Percentiles rank a stretch among this genome's conserved stretches.
phyloP scores from a whole-genome alignment of 2,329 filamentous ascomycete species.

The Verticillium klebahnii region DNA sequence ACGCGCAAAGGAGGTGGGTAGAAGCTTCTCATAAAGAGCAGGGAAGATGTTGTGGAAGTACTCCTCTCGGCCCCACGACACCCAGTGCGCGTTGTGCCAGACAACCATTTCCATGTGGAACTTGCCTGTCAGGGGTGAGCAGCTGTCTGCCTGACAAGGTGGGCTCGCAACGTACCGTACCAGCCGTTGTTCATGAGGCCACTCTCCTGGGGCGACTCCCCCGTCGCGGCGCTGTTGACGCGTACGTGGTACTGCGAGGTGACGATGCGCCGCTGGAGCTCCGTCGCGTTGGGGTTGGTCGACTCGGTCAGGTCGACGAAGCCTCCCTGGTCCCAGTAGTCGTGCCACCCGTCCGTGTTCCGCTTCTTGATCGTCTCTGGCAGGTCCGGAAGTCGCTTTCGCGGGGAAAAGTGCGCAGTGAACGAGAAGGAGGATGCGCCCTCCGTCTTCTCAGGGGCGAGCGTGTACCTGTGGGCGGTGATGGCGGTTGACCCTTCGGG shows the following conservation, averaged over 20 bases:
- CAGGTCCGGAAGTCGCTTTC: conserved; percentile 15
- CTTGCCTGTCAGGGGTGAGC: conserved; percentile 24
- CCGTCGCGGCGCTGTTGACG: conserved; percentile 33
- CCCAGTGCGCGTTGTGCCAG: conserved; percentile 37
- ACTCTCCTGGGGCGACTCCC: conserved; percentile 35
- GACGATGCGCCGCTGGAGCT: conserved; percentile 38
- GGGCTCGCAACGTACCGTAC: conserved; percentile 25
- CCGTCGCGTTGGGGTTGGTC: conserved; percentile 28
- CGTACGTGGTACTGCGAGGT: conserved; percentile 38
- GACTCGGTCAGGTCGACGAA: conserved; percentile 35
- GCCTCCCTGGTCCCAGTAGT: conserved; percentile 33
- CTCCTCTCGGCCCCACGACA: conserved; percentile 30
- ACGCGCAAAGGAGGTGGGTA: conserved; percentile 20
- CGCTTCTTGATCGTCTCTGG: conserved; percentile 19
- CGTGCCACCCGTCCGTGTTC: conserved; percentile 23
- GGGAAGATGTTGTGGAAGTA: conserved; percentile 32
- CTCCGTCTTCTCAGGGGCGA: conserved; percentile 14
- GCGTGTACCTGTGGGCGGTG: conserved; percentile 26
- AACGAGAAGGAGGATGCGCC: conserved; percentile 18
- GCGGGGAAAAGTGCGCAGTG: conserved; percentile 27
- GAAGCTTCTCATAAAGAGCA: conserved; percentile 9
- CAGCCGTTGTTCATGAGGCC: conserved; percentile 36
- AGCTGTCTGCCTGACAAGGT: conserved; percentile 19
- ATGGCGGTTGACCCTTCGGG: conserved; percentile 15
- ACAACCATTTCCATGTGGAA: conserved; percentile 39